A percentile compares a stretch with the other conserved stretches of the same genome.
These are phyloP conservation scores for Parsonsia alboflavescens DNA, from an alignment of 257 asterid species.

Conservation along the genomic window DNA sequence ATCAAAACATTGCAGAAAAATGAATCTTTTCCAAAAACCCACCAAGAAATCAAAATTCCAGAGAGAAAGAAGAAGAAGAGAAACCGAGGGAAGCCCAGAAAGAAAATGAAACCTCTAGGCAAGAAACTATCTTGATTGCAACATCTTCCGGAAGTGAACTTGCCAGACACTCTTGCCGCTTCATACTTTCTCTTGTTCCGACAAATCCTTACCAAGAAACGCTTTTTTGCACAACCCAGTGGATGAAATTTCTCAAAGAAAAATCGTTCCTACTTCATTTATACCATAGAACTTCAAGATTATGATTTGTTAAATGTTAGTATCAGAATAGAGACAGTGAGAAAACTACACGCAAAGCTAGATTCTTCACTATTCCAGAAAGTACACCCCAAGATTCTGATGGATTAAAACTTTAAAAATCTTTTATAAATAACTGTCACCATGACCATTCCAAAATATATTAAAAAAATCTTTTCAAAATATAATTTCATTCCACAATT, in stretches of 20 bases:
- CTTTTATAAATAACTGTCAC: too few species aligned
- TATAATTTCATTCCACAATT: too few species aligned
- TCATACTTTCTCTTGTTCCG: not conserved
- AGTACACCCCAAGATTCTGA: too few species aligned
- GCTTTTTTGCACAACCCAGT: too few species aligned
- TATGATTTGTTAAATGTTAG: not conserved
- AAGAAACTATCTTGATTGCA: constrained; percentile 60
- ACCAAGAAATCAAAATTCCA: constrained; percentile 3
- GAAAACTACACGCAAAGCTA: not conserved
- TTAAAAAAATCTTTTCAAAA: too few species aligned
- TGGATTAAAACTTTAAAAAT: too few species aligned
- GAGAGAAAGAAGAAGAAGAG: not conserved
- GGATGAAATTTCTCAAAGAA: not conserved
- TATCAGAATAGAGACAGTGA: not conserved
- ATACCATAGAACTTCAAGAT: not conserved
- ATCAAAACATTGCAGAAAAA: not conserved
- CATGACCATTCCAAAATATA: too few species aligned
- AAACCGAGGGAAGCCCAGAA: not conserved
- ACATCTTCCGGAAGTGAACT: constrained; percentile 63
- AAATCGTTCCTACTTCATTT: not conserved
- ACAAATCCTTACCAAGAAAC: not conserved
- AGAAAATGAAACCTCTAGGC: constrained; percentile 45
- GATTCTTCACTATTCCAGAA: too few species aligned
- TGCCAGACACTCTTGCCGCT: constrained; percentile 11
- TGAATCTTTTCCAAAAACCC: constrained; percentile 13